Evolutionary conservation across 1,284 basidiomycete species (phyloP).

Genomic region (Apiotrichum sp.): DNA sequence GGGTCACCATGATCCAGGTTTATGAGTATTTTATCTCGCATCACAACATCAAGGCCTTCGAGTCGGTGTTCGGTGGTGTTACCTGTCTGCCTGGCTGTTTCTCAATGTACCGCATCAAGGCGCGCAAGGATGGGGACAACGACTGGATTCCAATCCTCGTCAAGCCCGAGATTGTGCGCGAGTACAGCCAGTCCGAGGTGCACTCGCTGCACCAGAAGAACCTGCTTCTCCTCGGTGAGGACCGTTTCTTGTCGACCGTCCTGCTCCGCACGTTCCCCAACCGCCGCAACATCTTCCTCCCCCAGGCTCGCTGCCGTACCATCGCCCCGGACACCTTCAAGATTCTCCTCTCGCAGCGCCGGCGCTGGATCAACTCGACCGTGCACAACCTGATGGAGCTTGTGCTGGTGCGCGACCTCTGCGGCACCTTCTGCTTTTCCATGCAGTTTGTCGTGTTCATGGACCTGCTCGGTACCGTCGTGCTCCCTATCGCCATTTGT

Average conservation of each 20-base stretch:
- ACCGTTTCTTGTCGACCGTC: conserved; percentile 95
- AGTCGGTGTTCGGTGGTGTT: conserved; percentile 98
- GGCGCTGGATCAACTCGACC: conserved; percentile 99
- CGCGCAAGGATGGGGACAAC: conserved; percentile 74
- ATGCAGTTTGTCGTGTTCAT: conserved; percentile 99
- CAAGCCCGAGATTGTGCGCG: conserved; percentile 94
- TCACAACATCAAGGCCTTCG: conserved; percentile 96
- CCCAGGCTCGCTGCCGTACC: conserved; percentile 90
- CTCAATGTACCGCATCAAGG: conserved; percentile 98
- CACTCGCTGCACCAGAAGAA: conserved; percentile 98
- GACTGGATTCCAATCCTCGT: conserved; percentile 98
- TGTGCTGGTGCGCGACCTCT: conserved; percentile 90
- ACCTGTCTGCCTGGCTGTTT: conserved; percentile 98
- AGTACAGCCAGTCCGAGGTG: conserved; percentile 92
- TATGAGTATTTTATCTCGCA: conserved; percentile 99
- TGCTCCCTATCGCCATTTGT: conserved; percentile 87
- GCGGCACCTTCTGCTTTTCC: conserved; percentile 92
- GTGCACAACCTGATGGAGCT: conserved; percentile 99
- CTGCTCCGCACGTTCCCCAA: conserved; percentile 94
- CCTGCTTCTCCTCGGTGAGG: conserved; percentile 89
- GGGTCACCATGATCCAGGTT: conserved; percentile 95
- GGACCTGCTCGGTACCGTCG: conserved; percentile 93
- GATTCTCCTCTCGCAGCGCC: conserved; percentile 89
- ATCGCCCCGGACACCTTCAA: conserved; percentile 93
- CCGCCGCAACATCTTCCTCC: conserved; percentile 98